Conservation (phyloP, 371 early-diverging fungal species). For the Rhizomucor pusillus region DNA sequence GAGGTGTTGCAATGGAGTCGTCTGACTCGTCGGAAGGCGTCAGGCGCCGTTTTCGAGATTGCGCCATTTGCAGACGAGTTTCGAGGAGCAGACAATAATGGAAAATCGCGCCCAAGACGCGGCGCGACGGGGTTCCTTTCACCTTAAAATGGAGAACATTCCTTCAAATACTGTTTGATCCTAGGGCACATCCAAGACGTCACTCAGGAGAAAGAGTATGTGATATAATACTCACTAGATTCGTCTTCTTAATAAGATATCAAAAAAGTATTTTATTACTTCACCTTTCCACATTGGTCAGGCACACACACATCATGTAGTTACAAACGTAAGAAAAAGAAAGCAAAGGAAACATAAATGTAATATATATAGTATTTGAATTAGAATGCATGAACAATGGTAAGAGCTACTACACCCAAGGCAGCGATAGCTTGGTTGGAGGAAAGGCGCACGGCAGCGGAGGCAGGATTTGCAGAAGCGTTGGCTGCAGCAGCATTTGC, state of each 20-base stretch:
- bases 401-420: neutral
- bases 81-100: too few species aligned
- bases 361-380: neutral
- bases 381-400: neutral
- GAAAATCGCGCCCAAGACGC: too few species aligned
- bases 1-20: neutral
- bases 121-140: too few species aligned
- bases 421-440: neutral
- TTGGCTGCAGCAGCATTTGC: conserved; percentile 4
- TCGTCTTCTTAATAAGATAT: too few species aligned
- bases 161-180: too few species aligned
- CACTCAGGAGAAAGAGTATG: too few species aligned
- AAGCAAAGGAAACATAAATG: neutral
- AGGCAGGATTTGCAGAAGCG: neutral
- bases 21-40: neutral
- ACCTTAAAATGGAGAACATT: too few species aligned
- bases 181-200: too few species aligned
- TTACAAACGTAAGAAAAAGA: neutral
- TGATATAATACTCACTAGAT: too few species aligned
- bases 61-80: neutral
- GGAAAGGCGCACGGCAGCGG: neutral
- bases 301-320: neutral
- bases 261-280: too few species aligned
- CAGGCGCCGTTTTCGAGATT: neutral
- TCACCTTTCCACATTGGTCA: neutral